Conservation (phyloP, 352 stramenopile species). For the Globisporangium paroecandrum region DNA sequence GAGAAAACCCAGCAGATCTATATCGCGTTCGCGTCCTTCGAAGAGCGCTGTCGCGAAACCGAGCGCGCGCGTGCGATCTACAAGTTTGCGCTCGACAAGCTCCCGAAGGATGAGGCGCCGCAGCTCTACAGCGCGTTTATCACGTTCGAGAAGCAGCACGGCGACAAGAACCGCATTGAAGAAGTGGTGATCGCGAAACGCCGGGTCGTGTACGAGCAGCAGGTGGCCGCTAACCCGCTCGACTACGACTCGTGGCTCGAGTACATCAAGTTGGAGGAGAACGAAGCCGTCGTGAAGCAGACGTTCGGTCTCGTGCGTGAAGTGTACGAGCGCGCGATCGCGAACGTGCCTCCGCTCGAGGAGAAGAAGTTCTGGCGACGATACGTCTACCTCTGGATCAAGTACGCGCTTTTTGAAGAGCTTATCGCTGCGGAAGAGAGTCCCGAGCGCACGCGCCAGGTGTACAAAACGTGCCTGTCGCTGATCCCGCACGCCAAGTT, state of each 20-base stretch:
- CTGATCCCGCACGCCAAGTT: slow-evolving; percentile 96
- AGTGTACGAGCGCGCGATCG: slow-evolving; percentile 95
- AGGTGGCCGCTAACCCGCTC: slow-evolving; percentile 85
- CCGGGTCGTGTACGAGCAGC: slow-evolving; percentile 93
- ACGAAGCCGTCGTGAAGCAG: slow-evolving; percentile 55
- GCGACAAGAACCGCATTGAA: slow-evolving; percentile 95
- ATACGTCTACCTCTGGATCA: slow-evolving; percentile 99
- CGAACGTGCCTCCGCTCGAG: slow-evolving; percentile 90
- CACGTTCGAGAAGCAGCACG: slow-evolving; percentile 98
- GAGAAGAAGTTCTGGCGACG: slow-evolving; percentile 98
- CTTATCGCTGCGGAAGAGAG: slow-evolving; percentile 68
- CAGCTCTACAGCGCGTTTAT: slow-evolving; percentile 96
- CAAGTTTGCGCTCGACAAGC: slow-evolving; percentile 75
- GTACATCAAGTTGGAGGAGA: slow-evolving; percentile 97
- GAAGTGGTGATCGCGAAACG: slow-evolving; percentile 94
- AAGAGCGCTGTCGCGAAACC: slow-evolving; percentile 94
- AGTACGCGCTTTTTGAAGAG: slow-evolving; percentile 98
- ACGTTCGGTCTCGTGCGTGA: slow-evolving; percentile 82
- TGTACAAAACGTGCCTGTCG: slow-evolving; percentile 94
- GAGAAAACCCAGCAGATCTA: slow-evolving; percentile 89
- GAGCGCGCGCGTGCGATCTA: slow-evolving; percentile 90
- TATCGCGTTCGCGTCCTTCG: slow-evolving; percentile 95
- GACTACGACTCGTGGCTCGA: slow-evolving; percentile 99
- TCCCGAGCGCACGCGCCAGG: slow-evolving; percentile 78
- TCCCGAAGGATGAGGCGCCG: slow-evolving; percentile 86